phyloP scores from a whole-genome alignment of 192 early-diverging fungal genomes.

The Podila clonocystis region DNA sequence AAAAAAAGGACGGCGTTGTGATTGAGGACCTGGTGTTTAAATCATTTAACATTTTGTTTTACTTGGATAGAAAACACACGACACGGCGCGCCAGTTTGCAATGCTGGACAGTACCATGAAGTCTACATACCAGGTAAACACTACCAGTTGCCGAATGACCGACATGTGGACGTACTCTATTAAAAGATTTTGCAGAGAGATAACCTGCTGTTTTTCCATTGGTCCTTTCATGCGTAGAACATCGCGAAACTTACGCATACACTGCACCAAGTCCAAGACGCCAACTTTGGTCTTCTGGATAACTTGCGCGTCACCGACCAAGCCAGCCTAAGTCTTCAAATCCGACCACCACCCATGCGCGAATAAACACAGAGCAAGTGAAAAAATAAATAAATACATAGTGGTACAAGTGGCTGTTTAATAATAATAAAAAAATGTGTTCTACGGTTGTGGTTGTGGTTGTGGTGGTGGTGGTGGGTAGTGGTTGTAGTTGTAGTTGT shows the following conservation, averaged over 20 bases:
- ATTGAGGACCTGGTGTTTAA: background rate
- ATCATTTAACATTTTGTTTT: background rate
- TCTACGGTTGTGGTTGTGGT: too few relatives aligned
- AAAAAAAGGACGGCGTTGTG: background rate
- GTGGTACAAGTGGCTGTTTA: too few relatives aligned
- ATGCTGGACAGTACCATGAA: constrained; percentile 27
- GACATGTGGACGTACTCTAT: too few relatives aligned
- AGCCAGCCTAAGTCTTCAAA: constrained; percentile 20
- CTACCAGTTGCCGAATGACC: background rate
- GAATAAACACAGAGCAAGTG: background rate
- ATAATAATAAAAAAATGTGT: too few relatives aligned
- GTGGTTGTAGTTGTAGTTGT: too few relatives aligned
- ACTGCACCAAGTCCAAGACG: constrained; percentile 34
- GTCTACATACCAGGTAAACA: constrained; percentile 30
- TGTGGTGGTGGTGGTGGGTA: too few relatives aligned
- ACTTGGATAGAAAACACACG: constrained; percentile 9
- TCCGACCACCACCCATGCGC: constrained; percentile 2
- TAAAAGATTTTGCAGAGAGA: too few relatives aligned
- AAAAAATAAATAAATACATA: background rate
- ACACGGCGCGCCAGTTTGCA: constrained; percentile 43
- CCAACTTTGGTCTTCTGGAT: constrained; percentile 34
- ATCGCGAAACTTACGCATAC: constrained; percentile 17
- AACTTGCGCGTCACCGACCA: constrained; percentile 41
- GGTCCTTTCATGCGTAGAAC: constrained; percentile 12
- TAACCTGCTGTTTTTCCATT: too few relatives aligned